Evolutionary conservation across 495 filamentous ascomycete species (phyloP), one percentile per base, ranked within the genome.

Genomic region (Penicillium desertorum): DNA sequence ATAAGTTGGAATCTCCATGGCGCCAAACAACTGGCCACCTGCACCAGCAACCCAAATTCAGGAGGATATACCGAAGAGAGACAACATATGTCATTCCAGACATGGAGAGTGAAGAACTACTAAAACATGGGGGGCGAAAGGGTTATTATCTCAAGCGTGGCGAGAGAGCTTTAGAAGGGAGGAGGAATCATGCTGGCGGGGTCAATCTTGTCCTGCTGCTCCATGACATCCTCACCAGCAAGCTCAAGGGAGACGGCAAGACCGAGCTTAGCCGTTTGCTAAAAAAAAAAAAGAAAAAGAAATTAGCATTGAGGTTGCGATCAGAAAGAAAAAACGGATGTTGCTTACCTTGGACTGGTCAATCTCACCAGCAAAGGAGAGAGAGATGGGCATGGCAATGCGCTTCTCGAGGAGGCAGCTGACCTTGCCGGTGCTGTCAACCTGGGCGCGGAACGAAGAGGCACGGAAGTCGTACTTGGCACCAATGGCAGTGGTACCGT

Each of bases 381-480:
- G 82, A 62, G 83, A 85, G 56, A 99, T 90, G 45, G 90, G 86
- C 63, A 91, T 88, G 20, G 92, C 90, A 67, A 99, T 86, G 64
- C 90, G 84, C 86, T 96, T 98, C 81, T 99, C 95, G 57, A 98
- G 79, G 63, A 96, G 79, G 68, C 90, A 94, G 75, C 87, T 88
- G 61, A 99, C 81, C 79, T 92, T 94, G 63, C 95, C 95, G 58
- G 90, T 84, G 67, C 91, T 93, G 75, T 99, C 94, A 51, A 99
- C 82, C 76, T 98, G 95, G 20, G 93, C 94, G 60, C 92, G 84
- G 83, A 97, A 96, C 10, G 89, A 92, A 37, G 90, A 93, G 68
- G 89, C 87, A 56, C 90, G 82, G 86, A 99, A 99, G 69, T 98
- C 94, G 72, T 99, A 99, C 77, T 98, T 99, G 63, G 90, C 91